Conservation (phyloP, 805 yeast genomes). For the Yarrowia sp. region DNA sequence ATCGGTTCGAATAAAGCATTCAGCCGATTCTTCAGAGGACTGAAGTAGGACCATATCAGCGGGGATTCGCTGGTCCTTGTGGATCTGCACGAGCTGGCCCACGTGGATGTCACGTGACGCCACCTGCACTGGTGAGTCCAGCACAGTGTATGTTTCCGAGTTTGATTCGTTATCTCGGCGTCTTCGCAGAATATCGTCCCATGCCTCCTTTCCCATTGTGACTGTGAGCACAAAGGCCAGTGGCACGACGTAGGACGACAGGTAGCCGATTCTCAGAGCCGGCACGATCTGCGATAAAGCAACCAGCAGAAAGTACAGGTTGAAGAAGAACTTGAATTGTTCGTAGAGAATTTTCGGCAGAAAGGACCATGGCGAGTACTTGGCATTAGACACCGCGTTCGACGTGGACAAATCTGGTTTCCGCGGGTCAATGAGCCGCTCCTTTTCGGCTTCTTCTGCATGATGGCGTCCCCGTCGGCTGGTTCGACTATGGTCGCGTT, state of each 20-base stretch:
- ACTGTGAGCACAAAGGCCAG: slow-evolving; percentile 87
- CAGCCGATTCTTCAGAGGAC: slow-evolving; percentile 78
- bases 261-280: slow-evolving; percentile 84
- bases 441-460: background rate
- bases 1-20: slow-evolving; percentile 91
- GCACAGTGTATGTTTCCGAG: slow-evolving; percentile 72
- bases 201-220: slow-evolving; percentile 93
- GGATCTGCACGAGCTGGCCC: slow-evolving; percentile 78
- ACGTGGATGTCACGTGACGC: slow-evolving; percentile 67
- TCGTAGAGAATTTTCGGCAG: slow-evolving; percentile 87
- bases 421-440: slow-evolving; percentile 19
- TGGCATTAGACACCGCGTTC: slow-evolving; percentile 90
- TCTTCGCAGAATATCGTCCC: slow-evolving; percentile 88
- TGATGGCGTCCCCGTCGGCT: background rate
- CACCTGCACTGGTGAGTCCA: slow-evolving; percentile 41
- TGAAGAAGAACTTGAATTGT: slow-evolving; percentile 96
- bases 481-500: background rate
- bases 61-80: slow-evolving; percentile 84
- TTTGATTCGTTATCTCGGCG: slow-evolving; percentile 89
- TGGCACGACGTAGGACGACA: slow-evolving; percentile 91
- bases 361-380: slow-evolving; percentile 83
- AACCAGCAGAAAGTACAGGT: slow-evolving; percentile 84
- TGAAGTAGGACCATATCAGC: slow-evolving; percentile 88
- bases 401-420: slow-evolving; percentile 44
- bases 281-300: slow-evolving; percentile 93